Conservation (phyloP, 179 eudicot genomes). For the Vitellaria paradoxa region DNA sequence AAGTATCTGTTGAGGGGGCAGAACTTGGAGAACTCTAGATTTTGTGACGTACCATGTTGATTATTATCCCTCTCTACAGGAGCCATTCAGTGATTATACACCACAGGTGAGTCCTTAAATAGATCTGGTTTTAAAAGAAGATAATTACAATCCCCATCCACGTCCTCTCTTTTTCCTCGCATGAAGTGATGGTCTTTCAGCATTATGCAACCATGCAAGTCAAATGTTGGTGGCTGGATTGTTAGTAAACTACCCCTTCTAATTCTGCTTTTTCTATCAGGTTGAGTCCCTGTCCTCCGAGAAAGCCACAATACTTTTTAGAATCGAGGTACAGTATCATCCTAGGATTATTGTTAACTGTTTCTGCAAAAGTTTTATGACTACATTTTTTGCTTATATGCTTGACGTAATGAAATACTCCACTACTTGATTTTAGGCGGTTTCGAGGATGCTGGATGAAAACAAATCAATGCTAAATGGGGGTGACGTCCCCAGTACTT, state of each 20-base stretch:
- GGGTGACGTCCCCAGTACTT: slow-evolving; percentile 35
- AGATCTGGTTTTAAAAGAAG: no score
- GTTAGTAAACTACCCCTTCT: not conserved
- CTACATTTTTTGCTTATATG: not conserved
- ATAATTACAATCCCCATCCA: no score
- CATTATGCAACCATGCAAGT: no score
- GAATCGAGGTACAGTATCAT: slow-evolving; percentile 66
- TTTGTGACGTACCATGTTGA: no score
- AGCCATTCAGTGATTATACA: no score
- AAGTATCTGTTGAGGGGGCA: no score
- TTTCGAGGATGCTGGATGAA: slow-evolving; percentile 71
- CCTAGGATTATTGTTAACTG: not conserved
- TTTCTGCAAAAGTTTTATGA: not conserved
- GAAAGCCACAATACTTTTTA: slow-evolving; percentile 71
- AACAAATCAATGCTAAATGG: slow-evolving; percentile 35
- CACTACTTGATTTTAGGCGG: slow-evolving; percentile 44
- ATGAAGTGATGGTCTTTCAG: no score
- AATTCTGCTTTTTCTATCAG: slow-evolving; percentile 36
- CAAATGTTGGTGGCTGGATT: no score
- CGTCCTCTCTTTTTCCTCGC: no score
- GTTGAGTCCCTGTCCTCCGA: slow-evolving; percentile 91
- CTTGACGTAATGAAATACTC: not conserved
- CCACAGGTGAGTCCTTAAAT: no score
- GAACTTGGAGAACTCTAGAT: no score
- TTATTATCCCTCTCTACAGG: no score